Evolutionary conservation across 305 asterid species (phyloP), one percentile per base, ranked within the genome.

Genomic region (Fraxinus dipetala): DNA sequence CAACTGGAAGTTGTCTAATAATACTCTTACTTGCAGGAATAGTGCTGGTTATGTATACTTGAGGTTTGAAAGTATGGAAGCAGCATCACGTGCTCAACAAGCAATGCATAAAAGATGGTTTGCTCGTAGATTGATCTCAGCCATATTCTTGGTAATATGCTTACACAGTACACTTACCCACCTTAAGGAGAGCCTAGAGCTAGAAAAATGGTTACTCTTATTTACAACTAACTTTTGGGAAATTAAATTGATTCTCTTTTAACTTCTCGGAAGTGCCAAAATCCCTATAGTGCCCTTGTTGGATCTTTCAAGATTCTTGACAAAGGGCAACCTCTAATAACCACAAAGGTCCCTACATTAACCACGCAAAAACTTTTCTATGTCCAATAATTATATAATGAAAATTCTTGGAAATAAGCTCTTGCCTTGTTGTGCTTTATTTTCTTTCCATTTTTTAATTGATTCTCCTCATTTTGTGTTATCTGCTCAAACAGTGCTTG

Each of bases 21-120:
- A 40, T 76, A 45, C 76, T 43, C 67, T 65, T 13, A 79, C 28
- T 79, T 85, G 48, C 94, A 94, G 99, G 95, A 92, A 92, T 77
- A 94, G 96, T 78, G 87, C 95, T 51, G 99, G 99, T 34, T 94
- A 94, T 75, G 99, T 94, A 9, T 95, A 94, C 87, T 79, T 95
- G 90, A 92, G 97, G 86, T 94, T 95, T 76, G 97, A 95, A 35
- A 94, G 90, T 80, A 89, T 84, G 67, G 99, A 93, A 83, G 95
- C 89, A 32, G 92, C 99, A 43, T 38, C 94, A 77, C 93, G 90
- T 14, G 97, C 96, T 85, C 98, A 95, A 85, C 99, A 90, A 85
- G 97, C 97, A 24, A 95, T 95, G 99, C 99, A 95, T 79, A 90
- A 90, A 86, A 85, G 99, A 91, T 94, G 99, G 99, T 95, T 95